phyloP scores from a whole-genome alignment of 1,139 yeast genomes.

The Blastobotrys arbuscula region DNA sequence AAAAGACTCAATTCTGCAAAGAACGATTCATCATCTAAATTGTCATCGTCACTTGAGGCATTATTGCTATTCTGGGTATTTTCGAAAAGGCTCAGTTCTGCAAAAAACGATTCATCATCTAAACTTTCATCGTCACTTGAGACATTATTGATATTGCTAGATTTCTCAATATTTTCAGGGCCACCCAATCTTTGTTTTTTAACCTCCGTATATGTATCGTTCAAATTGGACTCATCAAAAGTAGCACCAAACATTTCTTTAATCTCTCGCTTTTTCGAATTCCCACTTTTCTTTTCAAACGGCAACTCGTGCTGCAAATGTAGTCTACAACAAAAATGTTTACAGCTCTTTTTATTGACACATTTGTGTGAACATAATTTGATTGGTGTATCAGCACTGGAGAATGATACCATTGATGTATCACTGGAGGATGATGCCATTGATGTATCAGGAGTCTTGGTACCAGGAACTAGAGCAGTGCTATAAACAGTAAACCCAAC shows the following conservation, averaged over 20 bases:
- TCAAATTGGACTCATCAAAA: not conserved
- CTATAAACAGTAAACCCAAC: not conserved
- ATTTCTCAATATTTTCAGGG: not conserved
- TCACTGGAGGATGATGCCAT: too few species aligned
- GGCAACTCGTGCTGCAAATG: slow-evolving; percentile 5
- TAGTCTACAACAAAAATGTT: slow-evolving; percentile 5
- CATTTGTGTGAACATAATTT: slow-evolving; percentile 7
- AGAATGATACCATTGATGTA: too few species aligned
- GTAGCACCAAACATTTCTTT: slow-evolving; percentile 2
- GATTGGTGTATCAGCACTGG: not conserved
- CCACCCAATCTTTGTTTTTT: not conserved
- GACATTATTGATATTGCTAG: not conserved
- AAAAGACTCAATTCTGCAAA: not conserved
- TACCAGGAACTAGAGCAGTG: not conserved
- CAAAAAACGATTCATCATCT: slow-evolving; percentile 1
- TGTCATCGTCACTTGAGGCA: slow-evolving; percentile 6
- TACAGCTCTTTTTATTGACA: not conserved
- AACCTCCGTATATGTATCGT: not conserved
- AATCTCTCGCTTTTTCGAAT: slow-evolving; percentile 1
- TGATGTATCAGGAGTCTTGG: not conserved
- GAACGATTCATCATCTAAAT: slow-evolving; percentile 1
- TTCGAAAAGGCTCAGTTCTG: not conserved
- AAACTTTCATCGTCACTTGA: slow-evolving; percentile 10
- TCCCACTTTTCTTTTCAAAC: not conserved
- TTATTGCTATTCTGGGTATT: too few species aligned